phyloP scores from a whole-genome alignment of 2,329 filamentous ascomycete species.

The Aspergillus fumigatus region DNA sequence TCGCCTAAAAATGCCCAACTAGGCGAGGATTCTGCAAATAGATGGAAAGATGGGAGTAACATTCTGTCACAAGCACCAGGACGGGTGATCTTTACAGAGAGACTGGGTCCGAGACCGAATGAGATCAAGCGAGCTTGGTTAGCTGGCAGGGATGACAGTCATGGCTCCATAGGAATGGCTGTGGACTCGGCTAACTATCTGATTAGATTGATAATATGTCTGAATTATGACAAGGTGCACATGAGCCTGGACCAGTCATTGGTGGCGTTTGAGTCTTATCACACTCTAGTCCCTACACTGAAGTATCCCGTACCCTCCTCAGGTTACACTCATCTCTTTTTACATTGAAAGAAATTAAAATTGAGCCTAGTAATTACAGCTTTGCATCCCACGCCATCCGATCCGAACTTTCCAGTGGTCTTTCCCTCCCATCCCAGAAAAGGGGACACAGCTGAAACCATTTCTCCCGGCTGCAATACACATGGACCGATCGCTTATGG shows the following conservation, averaged over 20 bases:
- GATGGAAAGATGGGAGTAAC: no score
- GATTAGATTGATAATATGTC: conserved; percentile 17
- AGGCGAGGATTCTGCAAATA: no score
- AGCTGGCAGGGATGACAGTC: no score
- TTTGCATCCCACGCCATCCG: conserved; percentile 46
- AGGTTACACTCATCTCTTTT: neutral
- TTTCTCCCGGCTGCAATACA: conserved; percentile 60
- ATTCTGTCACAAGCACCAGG: neutral
- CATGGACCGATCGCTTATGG: conserved; percentile 65
- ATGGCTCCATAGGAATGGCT: no score
- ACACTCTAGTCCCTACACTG: no score
- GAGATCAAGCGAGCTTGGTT: no score
- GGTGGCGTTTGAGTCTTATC: neutral
- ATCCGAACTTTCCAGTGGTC: conserved; percentile 43
- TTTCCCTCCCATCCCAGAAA: conserved; percentile 46
- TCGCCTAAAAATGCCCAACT: no score
- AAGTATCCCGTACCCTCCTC: neutral
- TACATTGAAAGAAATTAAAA: no score
- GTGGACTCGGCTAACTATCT: conserved; percentile 2
- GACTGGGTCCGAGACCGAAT: no score
- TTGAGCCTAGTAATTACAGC: conserved; percentile 23
- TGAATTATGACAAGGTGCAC: no score
- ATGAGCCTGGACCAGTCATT: neutral
- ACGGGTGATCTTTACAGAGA: no score
- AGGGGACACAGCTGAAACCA: conserved; percentile 61